Evolutionary conservation across 2,329 filamentous ascomycete genomes (phyloP).

Genomic region (Exophiala aquamarina): DNA sequence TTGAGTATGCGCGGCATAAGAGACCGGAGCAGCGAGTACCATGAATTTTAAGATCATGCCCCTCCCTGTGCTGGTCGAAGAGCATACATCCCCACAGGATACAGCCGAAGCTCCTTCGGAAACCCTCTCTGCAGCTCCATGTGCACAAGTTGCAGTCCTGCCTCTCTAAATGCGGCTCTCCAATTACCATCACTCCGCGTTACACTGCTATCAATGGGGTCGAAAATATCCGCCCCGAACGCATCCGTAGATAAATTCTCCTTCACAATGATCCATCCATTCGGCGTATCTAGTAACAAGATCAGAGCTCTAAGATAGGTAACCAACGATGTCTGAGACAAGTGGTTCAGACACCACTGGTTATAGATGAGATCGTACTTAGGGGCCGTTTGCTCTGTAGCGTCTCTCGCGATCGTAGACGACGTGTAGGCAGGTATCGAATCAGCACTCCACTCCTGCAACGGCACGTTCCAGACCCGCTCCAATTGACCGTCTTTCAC

Average conservation of each 20-base stretch:
- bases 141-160: slow-evolving; percentile 66
- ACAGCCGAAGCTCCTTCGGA: slow-evolving; percentile 59
- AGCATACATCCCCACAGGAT: slow-evolving; percentile 77
- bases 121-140: slow-evolving; percentile 74
- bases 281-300: slow-evolving; percentile 42
- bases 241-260: slow-evolving; percentile 69
- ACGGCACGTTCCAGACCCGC: slow-evolving; percentile 19
- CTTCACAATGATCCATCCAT: slow-evolving; percentile 66
- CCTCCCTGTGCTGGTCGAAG: slow-evolving; percentile 54
- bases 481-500: slow-evolving; percentile 13
- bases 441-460: slow-evolving; percentile 18
- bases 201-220: slow-evolving; percentile 73
- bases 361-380: slow-evolving; percentile 82
- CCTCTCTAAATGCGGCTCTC: slow-evolving; percentile 64
- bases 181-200: slow-evolving; percentile 76
- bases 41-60: too few species aligned
- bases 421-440: slow-evolving; percentile 14
- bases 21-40: too few species aligned
- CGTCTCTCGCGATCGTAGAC: too few species aligned
- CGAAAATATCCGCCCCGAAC: slow-evolving; percentile 65
- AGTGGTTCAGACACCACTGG: slow-evolving; percentile 86
- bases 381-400: slow-evolving; percentile 19
- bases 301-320: slow-evolving; percentile 65
- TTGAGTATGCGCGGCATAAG: background rate
- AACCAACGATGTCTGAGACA: slow-evolving; percentile 72